Evolutionary conservation across 2,329 filamentous ascomycete species (phyloP).

Genomic region (Nothophoma quercina): DNA sequence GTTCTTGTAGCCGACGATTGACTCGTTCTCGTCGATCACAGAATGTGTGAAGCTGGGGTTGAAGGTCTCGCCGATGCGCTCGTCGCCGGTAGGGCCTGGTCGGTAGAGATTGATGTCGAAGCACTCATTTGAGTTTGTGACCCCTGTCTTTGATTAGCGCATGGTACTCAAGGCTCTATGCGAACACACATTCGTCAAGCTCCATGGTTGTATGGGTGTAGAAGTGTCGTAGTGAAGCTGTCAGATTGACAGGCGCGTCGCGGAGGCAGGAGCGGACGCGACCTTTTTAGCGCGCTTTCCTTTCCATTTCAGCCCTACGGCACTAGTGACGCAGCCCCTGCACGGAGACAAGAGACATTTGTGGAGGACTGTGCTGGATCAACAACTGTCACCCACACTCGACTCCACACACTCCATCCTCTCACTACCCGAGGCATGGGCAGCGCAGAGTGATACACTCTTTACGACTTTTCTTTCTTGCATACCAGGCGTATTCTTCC

Average conservation of each 20-base stretch:
- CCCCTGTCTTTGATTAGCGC: conserved; percentile 34
- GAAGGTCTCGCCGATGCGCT: conserved; percentile 68
- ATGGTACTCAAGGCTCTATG: neutral
- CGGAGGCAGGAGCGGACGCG: conserved; percentile 20
- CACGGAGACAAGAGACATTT: conserved; percentile 16
- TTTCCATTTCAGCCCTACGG: conserved; percentile 32
- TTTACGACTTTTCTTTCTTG: conserved; percentile 18
- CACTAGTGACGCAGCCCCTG: conserved; percentile 16
- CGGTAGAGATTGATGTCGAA: conserved; percentile 50
- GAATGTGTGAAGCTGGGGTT: conserved; percentile 88
- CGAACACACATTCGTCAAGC: conserved; percentile 45
- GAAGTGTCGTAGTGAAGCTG: neutral
- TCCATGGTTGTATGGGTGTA: conserved; percentile 26
- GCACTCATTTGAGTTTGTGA: conserved; percentile 48
- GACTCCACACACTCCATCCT: conserved; percentile 3
- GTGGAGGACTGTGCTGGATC: conserved; percentile 16
- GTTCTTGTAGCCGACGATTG: conserved; percentile 87
- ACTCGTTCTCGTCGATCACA: conserved; percentile 92
- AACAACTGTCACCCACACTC: conserved; percentile 13
- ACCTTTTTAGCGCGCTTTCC: conserved; percentile 26
- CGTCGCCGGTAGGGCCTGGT: conserved; percentile 26
- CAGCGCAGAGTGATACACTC: conserved; percentile 21
- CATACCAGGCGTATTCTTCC: conserved; percentile 26
- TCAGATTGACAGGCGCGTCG: conserved; percentile 17
- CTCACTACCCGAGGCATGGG: conserved; percentile 23